A percentile compares a stretch with the other conserved stretches of the same genome.
These are phyloP conservation scores for Dryas integrifolia DNA, from an alignment of 331 rosid species.

Conservation along the genomic window DNA sequence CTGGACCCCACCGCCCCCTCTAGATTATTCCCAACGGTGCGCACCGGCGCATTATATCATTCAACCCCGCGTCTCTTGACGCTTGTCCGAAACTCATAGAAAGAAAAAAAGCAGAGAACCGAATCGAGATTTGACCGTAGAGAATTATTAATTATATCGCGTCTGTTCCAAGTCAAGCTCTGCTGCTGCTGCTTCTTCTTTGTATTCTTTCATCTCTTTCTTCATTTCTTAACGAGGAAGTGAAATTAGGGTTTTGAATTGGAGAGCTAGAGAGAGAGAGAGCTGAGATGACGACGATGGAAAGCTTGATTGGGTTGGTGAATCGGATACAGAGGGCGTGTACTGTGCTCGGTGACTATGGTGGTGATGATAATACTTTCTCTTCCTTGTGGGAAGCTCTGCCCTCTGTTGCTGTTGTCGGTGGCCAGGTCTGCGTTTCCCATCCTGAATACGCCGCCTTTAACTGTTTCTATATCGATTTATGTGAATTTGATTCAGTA, in stretches of 20 bases:
- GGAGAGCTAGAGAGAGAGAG: not conserved
- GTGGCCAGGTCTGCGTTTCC: constrained; percentile 64
- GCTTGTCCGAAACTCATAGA: not conserved
- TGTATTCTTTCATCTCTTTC: not conserved
- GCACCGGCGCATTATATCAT: too few relatives aligned
- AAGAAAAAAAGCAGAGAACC: not conserved
- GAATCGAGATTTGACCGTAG: not conserved
- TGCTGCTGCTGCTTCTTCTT: not conserved
- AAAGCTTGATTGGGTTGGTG: constrained; percentile 86
- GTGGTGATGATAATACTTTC: constrained; percentile 54
- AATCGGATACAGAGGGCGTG: constrained; percentile 87
- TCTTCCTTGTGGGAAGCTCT: constrained; percentile 90
- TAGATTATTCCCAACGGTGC: too few relatives aligned
- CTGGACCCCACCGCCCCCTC: too few relatives aligned
- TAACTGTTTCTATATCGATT: not conserved
- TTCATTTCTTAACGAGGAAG: not conserved
- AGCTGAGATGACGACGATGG: constrained; percentile 67
- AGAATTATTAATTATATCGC: not conserved
- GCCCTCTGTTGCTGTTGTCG: constrained; percentile 89
- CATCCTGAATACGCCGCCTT: not conserved
- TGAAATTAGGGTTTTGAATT: constrained; percentile 15
- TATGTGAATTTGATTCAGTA: too few relatives aligned
- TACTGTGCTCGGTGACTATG: constrained; percentile 86
- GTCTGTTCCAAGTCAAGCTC: constrained; percentile 16
- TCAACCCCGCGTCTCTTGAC: too few relatives aligned